These are phyloP conservation scores for Pichia sp. DNA, from an alignment of 1,139 yeast genomes.

Conservation along the genomic window DNA sequence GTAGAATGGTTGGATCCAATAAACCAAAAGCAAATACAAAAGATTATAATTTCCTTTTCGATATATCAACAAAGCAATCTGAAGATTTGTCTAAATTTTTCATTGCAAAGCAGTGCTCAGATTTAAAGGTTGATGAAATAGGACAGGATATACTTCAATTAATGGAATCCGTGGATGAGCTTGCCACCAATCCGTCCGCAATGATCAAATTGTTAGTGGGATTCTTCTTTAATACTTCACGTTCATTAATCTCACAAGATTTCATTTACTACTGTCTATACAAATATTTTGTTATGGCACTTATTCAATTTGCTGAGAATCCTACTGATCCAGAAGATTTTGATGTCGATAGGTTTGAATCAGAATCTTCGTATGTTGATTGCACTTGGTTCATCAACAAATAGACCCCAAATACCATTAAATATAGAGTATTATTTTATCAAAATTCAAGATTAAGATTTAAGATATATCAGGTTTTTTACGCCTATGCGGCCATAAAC, in stretches of 20 bases:
- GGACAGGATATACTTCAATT: slow-evolving; percentile 1
- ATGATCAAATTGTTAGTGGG: slow-evolving; percentile 22
- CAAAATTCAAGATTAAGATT: too few relatives aligned
- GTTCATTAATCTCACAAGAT: slow-evolving; percentile 22
- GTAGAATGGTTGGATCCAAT: slow-evolving; percentile 9
- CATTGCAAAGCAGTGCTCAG: slow-evolving; percentile 9
- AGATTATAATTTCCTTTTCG: slow-evolving; percentile 7
- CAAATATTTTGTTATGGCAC: slow-evolving; percentile 23
- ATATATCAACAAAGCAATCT: slow-evolving; percentile 6
- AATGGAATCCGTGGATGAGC: slow-evolving; percentile 4
- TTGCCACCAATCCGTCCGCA: slow-evolving; percentile 14
- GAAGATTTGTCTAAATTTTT: slow-evolving; percentile 7
- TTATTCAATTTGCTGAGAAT: slow-evolving; percentile 18
- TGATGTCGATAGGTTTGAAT: slow-evolving; percentile 16
- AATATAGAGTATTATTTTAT: too few relatives aligned
- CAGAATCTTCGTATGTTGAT: slow-evolving; percentile 19
- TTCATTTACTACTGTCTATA: slow-evolving; percentile 24
- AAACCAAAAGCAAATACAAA: background rate
- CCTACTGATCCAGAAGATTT: slow-evolving; percentile 15
- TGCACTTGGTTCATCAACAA: slow-evolving; percentile 22
- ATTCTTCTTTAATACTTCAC: slow-evolving; percentile 26
- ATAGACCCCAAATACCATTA: too few relatives aligned
- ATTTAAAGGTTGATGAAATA: background rate
- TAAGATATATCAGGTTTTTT: too few relatives aligned
- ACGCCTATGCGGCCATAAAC: too few relatives aligned